Evolutionary conservation across 495 filamentous ascomycete species (phyloP).

Genomic region (Aspergillus campestris): DNA sequence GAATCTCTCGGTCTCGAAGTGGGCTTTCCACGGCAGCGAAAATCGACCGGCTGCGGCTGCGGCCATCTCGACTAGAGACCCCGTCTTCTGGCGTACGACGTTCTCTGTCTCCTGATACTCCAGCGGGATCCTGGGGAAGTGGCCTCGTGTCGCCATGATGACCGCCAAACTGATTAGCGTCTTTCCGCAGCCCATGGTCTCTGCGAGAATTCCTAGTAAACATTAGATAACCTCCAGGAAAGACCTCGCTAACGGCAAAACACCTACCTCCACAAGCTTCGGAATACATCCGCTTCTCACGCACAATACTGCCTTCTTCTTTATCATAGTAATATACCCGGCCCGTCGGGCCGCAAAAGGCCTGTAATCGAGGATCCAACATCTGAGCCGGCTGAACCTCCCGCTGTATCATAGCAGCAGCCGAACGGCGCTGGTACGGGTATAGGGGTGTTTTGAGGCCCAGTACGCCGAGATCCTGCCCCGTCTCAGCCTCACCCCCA

Average conservation of each 20-base stretch:
- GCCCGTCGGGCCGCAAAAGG: conserved; percentile 49
- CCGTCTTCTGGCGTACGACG: conserved; percentile 35
- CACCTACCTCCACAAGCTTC: conserved; percentile 58
- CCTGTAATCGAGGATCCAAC: conserved; percentile 65
- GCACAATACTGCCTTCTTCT: conserved; percentile 50
- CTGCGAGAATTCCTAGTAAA: conserved; percentile 31
- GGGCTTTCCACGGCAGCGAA: conserved; percentile 58
- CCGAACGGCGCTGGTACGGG: conserved; percentile 72
- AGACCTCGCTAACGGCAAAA: background rate
- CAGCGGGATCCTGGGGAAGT: conserved; percentile 57
- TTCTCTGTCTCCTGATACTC: conserved; percentile 43
- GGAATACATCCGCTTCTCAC: conserved; percentile 62
- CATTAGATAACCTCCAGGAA: background rate
- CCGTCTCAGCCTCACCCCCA: background rate
- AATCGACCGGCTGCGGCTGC: conserved; percentile 56
- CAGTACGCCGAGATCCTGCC: conserved; percentile 30
- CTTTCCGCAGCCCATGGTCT: conserved; percentile 73
- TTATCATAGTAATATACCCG: conserved; percentile 62
- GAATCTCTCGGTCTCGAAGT: conserved; percentile 38
- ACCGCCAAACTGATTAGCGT: conserved; percentile 80
- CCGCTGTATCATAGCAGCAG: conserved; percentile 77
- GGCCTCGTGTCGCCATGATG: conserved; percentile 69
- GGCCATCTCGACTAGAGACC: conserved; percentile 60
- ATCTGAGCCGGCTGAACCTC: conserved; percentile 57
- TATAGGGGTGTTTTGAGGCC: conserved; percentile 65